Evolutionary conservation across 2,329 filamentous ascomycete genomes (phyloP).

Genomic region (Didymella pomorum): DNA sequence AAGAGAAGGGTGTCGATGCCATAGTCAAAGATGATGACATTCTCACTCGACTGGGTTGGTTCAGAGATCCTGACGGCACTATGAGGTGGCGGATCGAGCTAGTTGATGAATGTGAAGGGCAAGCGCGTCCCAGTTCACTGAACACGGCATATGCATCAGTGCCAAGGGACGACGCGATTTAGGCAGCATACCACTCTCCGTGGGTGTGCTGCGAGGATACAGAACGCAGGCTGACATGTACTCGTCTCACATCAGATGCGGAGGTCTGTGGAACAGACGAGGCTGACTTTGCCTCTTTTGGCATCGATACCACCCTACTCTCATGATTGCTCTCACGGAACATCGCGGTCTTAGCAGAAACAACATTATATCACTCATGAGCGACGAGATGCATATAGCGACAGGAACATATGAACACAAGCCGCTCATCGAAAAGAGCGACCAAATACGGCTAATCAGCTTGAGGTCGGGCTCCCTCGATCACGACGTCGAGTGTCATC

Average conservation of each 20-base stretch:
- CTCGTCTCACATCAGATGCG: background rate
- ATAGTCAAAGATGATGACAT: background rate
- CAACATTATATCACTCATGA: too few species aligned
- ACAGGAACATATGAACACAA: too few species aligned
- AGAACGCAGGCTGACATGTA: background rate
- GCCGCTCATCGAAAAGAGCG: too few species aligned
- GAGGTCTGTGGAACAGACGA: background rate
- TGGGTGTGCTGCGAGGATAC: background rate
- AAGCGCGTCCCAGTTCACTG: background rate
- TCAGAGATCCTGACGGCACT: background rate
- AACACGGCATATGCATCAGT: background rate
- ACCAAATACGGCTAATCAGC: too few species aligned
- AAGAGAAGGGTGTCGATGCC: background rate
- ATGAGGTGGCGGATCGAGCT: background rate
- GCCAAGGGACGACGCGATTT: background rate
- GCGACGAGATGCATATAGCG: too few species aligned
- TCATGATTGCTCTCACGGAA: too few species aligned
- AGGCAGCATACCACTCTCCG: background rate
- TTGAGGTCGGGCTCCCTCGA: too few species aligned
- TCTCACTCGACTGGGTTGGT: background rate
- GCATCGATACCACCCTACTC: too few species aligned
- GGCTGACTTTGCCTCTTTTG: too few species aligned
- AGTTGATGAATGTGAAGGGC: background rate
- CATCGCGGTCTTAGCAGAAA: too few species aligned
- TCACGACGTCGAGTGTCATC: too few species aligned